phyloP scores from a whole-genome alignment of 148 eudicot genomes.

The Chenopodium formosanum region DNA sequence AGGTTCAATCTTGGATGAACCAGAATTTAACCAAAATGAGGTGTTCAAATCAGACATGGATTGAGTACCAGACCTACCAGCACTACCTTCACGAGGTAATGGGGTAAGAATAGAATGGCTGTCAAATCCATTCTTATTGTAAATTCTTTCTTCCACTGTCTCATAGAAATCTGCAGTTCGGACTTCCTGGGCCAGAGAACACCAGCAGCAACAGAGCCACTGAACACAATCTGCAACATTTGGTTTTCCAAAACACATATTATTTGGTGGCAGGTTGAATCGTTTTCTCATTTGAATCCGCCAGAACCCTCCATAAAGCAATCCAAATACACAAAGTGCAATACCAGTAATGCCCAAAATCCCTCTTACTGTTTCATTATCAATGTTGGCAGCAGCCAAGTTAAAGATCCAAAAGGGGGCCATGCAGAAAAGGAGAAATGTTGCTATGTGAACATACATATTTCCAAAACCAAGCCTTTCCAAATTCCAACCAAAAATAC shows the following conservation, averaged over 20 bases:
- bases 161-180: slow-evolving; percentile 82
- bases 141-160: slow-evolving; percentile 58
- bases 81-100: slow-evolving; percentile 63
- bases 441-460: slow-evolving; percentile 93
- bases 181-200: slow-evolving; percentile 93
- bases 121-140: slow-evolving; percentile 32
- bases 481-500: slow-evolving; percentile 98
- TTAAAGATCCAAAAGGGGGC: slow-evolving; percentile 94
- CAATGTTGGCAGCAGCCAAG: slow-evolving; percentile 82
- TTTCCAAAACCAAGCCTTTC: slow-evolving; percentile 96
- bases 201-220: slow-evolving; percentile 98
- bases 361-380: slow-evolving; percentile 57
- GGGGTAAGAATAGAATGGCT: slow-evolving; percentile 44
- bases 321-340: slow-evolving; percentile 73
- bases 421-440: slow-evolving; percentile 78
- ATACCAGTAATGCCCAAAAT: slow-evolving; percentile 68
- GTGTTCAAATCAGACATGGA: slow-evolving; percentile 13
- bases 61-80: slow-evolving; percentile 28
- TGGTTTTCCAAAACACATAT: slow-evolving; percentile 63
- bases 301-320: slow-evolving; percentile 96
- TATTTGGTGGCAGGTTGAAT: slow-evolving; percentile 60
- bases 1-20: neutral
- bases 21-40: slow-evolving; percentile 16
- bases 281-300: slow-evolving; percentile 87
- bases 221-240: slow-evolving; percentile 62